phyloP scores from a whole-genome alignment of 192 early-diverging fungal species.

The Backusella morwellensis region DNA sequence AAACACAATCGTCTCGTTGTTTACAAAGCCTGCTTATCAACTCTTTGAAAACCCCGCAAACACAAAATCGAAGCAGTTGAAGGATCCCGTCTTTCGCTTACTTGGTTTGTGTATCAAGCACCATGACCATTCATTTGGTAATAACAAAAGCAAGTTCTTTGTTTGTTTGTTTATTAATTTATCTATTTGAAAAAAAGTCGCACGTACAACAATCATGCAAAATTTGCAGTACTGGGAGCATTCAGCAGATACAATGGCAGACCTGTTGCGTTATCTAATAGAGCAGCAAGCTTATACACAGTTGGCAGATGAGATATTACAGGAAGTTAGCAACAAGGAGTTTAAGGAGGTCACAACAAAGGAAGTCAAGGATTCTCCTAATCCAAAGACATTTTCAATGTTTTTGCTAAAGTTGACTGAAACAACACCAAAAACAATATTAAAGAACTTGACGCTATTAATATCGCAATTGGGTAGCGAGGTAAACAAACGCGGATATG shows the following conservation, averaged over 20 bases:
- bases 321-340: slow-evolving; percentile 59
- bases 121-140: slow-evolving; percentile 76
- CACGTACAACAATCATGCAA: slow-evolving; percentile 74
- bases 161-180: not conserved
- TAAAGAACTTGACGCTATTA: slow-evolving; percentile 88
- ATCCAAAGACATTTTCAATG: slow-evolving; percentile 79
- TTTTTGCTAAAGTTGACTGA: slow-evolving; percentile 87
- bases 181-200: slow-evolving; percentile 37
- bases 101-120: slow-evolving; percentile 76
- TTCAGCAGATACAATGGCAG: slow-evolving; percentile 79
- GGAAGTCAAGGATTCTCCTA: slow-evolving; percentile 67
- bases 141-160: not conserved
- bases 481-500: slow-evolving; percentile 41
- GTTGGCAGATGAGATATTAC: slow-evolving; percentile 71
- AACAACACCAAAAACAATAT: slow-evolving; percentile 72
- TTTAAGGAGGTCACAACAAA: slow-evolving; percentile 45
- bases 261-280: slow-evolving; percentile 62
- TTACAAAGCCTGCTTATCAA: slow-evolving; percentile 75
- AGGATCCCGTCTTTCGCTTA: slow-evolving; percentile 59
- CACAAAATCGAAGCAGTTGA: slow-evolving; percentile 59
- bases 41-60: slow-evolving; percentile 78
- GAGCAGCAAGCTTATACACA: slow-evolving; percentile 62
- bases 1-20: slow-evolving; percentile 69
- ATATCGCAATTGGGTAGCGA: slow-evolving; percentile 87
- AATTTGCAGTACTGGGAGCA: slow-evolving; percentile 86